Evolutionary conservation across 2,329 filamentous ascomycete genomes (phyloP), one percentile per base, ranked within the genome.

Genomic region (Onygenales sp.): DNA sequence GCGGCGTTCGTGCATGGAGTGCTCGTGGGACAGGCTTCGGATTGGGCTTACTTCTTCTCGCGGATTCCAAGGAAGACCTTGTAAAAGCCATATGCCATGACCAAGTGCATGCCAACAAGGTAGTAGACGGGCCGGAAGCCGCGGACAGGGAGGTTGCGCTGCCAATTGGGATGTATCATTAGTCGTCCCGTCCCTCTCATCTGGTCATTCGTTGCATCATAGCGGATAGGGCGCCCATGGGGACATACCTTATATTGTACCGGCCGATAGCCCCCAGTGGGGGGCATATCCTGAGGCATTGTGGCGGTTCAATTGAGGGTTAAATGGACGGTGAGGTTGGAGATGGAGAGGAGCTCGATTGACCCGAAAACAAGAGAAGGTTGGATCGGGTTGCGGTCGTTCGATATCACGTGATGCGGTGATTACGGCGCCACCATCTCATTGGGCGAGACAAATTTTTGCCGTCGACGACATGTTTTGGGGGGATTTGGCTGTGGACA

Each of bases 231-330:
- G 9, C 17, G 9, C 27, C 17, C 7, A 13, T 8, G 44, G 44
- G 44, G 14, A 14, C 31, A 32, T 72, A 91, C 87, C 84, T 95
- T 95, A 80, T 96, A 98, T 77, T 98, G 93, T 61, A 98, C 86
- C 73, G 92, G 86, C 72, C 84, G 86, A 75, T 98, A 98, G 80
- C 93, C 93, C 78, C 92, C 93, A 68, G 75, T 72, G 64, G 93
- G 93, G 78, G 93, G 93, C 83, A 98, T 89, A 80, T 98, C 93
- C 81, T 97, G 91, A 78, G 87, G 85, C 92, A 97, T 96, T 68
- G 61, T 84, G 65, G 58, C 57, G 60, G 57, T 54, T 57, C 55
- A 51, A 55, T 57, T 62, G 41, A 55, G 55, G 57, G 44, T 66
- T 66, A 65, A 64, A 63, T 64, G 60, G 61, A 62, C 58, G 58